Conservation (phyloP, 768 basidiomycete species). For the Naganishia friedmannii region DNA sequence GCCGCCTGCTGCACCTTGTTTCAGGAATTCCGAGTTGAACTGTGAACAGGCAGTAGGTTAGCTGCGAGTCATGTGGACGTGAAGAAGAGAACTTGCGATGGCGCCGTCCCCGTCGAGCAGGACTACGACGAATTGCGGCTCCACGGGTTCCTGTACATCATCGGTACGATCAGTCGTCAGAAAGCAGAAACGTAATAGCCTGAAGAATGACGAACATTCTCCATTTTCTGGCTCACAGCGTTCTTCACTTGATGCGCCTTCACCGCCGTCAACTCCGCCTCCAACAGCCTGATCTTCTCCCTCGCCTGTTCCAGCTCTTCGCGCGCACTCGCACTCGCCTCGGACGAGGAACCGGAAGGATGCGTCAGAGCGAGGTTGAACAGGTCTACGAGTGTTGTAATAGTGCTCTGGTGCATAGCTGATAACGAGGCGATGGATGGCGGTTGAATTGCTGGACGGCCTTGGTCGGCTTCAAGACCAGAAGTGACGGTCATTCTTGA, state of each 20-base stretch:
- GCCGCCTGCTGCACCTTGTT: slow-evolving; percentile 41
- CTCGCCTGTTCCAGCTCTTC: slow-evolving; percentile 1
- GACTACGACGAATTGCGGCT: slow-evolving; percentile 35
- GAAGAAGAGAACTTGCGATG: slow-evolving; percentile 35
- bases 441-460: background rate
- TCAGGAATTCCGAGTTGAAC: slow-evolving; percentile 39
- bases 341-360: background rate
- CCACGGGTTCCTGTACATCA: slow-evolving; percentile 1
- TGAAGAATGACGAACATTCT: background rate
- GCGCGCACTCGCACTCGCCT: too few species aligned
- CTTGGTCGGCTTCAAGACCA: background rate
- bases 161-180: background rate
- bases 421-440: slow-evolving; percentile 8
- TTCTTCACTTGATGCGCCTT: slow-evolving; percentile 18
- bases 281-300: slow-evolving; percentile 15
- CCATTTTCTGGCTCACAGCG: background rate
- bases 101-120: slow-evolving; percentile 43
- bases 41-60: slow-evolving; percentile 5
- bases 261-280: slow-evolving; percentile 26
- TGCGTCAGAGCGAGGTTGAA: slow-evolving; percentile 6
- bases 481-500: background rate
- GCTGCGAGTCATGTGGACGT: background rate
- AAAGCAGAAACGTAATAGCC: background rate
- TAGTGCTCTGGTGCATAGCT: slow-evolving; percentile 2
- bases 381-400: slow-evolving; percentile 6